These are phyloP conservation scores for Isatis tinctoria DNA, from an alignment of 345 rosid genomes.

Conservation along the genomic window DNA sequence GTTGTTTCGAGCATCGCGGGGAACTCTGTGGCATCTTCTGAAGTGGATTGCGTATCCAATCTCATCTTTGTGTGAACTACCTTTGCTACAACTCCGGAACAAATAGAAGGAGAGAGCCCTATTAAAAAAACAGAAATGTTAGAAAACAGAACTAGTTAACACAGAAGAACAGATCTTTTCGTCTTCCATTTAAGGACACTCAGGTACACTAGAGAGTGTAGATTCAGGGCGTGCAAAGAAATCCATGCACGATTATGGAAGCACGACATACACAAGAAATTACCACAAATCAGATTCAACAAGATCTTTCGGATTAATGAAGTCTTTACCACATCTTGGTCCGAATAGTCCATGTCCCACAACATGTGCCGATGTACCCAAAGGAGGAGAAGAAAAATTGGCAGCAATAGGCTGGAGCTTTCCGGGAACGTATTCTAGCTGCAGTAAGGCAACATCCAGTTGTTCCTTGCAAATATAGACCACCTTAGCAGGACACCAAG, in stretches of 20 bases:
- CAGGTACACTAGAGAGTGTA: not conserved
- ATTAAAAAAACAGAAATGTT: conserved; percentile 18
- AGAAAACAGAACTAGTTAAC: not conserved
- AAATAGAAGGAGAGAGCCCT: conserved; percentile 80
- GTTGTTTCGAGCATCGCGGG: conserved; percentile 97
- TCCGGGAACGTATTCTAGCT: conserved; percentile 55
- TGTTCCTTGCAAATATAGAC: conserved; percentile 73
- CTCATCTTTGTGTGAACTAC: conserved; percentile 55
- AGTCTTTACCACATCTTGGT: conserved; percentile 71
- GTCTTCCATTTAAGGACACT: not conserved
- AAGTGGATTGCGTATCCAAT: conserved; percentile 26
- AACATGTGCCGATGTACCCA: conserved; percentile 71
- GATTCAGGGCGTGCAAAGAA: not conserved
- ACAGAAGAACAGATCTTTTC: not conserved
- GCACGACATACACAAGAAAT: not conserved
- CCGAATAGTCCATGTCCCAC: conserved; percentile 89
- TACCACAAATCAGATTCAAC: not conserved
- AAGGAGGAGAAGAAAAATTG: conserved; percentile 46
- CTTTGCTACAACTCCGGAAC: conserved; percentile 81
- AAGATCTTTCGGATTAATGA: conserved; percentile 11
- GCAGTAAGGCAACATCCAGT: conserved; percentile 80
- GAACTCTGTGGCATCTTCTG: conserved; percentile 28
- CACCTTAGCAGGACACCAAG: conserved; percentile 74
- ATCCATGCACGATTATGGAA: not conserved
- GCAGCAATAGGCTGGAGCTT: conserved; percentile 51